Conservation (phyloP, 805 yeast genomes). For the Lachancea dasiensis region DNA sequence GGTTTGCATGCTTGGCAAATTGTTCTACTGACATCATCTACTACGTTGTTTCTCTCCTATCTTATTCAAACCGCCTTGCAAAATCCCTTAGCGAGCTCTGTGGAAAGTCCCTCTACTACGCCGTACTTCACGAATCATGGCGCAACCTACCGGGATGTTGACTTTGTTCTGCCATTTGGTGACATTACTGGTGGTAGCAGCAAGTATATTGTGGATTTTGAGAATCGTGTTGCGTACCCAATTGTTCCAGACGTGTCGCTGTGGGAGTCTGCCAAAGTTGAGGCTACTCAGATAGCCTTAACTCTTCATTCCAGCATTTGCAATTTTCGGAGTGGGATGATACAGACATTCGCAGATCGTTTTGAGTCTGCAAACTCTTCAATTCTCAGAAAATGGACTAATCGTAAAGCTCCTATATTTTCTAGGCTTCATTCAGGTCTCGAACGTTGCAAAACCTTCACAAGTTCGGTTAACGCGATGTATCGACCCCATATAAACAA, state of each 20-base stretch:
- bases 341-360: background rate
- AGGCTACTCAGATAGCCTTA: background rate
- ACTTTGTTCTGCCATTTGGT: conserved; percentile 7
- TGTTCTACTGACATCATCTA: conserved; percentile 9
- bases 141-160: conserved; percentile 5
- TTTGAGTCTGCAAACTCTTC: no score
- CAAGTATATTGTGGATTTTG: conserved; percentile 9
- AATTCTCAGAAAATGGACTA: no score
- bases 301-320: background rate
- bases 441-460: background rate
- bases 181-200: conserved; percentile 1
- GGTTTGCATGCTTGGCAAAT: conserved; percentile 10
- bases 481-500: background rate
- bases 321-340: background rate
- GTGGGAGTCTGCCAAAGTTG: conserved; percentile 6
- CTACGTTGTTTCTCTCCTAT: conserved; percentile 7
- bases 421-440: no score
- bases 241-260: conserved; percentile 3
- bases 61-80: conserved; percentile 2
- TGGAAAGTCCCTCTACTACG: conserved; percentile 1
- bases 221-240: conserved; percentile 9
- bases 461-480: background rate
- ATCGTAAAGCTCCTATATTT: no score
- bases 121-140: conserved; percentile 11
- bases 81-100: background rate